These are phyloP conservation scores for Nemophila menziesii DNA, from an alignment of 257 asterid genomes.

Conservation along the genomic window DNA sequence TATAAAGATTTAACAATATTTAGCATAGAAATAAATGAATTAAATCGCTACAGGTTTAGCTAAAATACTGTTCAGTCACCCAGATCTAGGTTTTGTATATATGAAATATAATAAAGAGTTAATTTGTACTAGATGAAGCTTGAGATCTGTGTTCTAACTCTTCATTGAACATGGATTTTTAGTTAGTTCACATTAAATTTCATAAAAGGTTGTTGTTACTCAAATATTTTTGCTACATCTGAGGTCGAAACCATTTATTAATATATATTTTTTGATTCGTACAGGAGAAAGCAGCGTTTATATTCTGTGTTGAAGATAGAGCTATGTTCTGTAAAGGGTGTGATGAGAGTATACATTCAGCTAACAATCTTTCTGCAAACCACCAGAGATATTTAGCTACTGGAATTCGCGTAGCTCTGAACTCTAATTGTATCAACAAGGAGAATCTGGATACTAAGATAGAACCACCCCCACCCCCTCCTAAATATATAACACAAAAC, in stretches of 20 bases:
- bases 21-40: too few species aligned
- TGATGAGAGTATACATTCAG: conserved; percentile 79
- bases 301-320: conserved; percentile 96
- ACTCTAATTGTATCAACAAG: conserved; percentile 34
- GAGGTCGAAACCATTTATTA: background rate
- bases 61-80: too few species aligned
- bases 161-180: too few species aligned
- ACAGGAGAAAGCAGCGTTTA: conserved; percentile 85
- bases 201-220: too few species aligned
- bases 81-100: too few species aligned
- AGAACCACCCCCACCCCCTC: conserved; percentile 64
- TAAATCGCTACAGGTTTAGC: too few species aligned
- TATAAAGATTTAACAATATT: too few species aligned
- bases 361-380: conserved; percentile 60
- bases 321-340: conserved; percentile 90
- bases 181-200: too few species aligned
- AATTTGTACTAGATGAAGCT: too few species aligned
- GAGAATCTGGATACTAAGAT: conserved; percentile 18
- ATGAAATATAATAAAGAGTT: too few species aligned
- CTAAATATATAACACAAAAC: conserved; percentile 27
- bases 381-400: conserved; percentile 91
- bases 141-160: too few species aligned
- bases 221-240: conserved; percentile 1
- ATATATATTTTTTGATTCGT: background rate
- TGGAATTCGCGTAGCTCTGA: conserved; percentile 84